phyloP scores from a whole-genome alignment of 2,329 filamentous ascomycete species.

The Cladorrhinum sp. region DNA sequence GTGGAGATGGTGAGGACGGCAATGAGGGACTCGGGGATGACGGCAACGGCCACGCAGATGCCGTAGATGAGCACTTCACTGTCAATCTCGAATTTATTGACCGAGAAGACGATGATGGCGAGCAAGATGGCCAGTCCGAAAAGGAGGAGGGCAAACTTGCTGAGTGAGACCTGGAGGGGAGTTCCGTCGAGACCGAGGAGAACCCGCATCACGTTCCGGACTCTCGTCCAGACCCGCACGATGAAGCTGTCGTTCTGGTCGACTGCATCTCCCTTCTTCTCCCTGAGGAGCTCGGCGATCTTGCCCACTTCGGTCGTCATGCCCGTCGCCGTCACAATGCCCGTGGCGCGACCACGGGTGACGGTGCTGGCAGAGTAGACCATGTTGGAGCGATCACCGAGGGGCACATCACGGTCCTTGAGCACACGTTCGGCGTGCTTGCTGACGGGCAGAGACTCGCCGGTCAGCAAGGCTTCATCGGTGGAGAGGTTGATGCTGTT shows the following conservation, averaged over 20 bases:
- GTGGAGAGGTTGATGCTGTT: constrained; percentile 71
- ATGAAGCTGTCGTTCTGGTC: constrained; percentile 31
- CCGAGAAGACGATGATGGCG: constrained; percentile 43
- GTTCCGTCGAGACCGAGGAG: constrained; percentile 57
- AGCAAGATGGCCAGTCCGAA: constrained; percentile 54
- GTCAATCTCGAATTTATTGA: constrained; percentile 40
- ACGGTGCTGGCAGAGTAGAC: constrained; percentile 71
- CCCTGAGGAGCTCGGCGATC: constrained; percentile 55
- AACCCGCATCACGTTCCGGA: constrained; percentile 32
- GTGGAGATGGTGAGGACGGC: constrained; percentile 64
- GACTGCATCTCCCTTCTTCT: constrained; percentile 41
- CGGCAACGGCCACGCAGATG: constrained; percentile 49
- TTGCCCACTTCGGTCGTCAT: constrained; percentile 59
- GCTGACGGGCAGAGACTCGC: constrained; percentile 67
- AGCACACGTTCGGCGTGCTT: constrained; percentile 59
- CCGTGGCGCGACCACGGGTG: constrained; percentile 65
- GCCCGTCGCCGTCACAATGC: constrained; percentile 67
- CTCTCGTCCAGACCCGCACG: constrained; percentile 24
- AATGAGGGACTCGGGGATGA: constrained; percentile 56
- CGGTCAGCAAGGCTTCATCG: constrained; percentile 72
- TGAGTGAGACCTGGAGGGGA: constrained; percentile 64
- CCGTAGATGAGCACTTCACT: constrained; percentile 48
- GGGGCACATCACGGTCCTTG: constrained; percentile 51
- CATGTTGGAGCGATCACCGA: constrained; percentile 69
- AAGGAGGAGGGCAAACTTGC: constrained; percentile 63